Conservation (phyloP, 768 basidiomycete species). For the Boletus huronensis region DNA sequence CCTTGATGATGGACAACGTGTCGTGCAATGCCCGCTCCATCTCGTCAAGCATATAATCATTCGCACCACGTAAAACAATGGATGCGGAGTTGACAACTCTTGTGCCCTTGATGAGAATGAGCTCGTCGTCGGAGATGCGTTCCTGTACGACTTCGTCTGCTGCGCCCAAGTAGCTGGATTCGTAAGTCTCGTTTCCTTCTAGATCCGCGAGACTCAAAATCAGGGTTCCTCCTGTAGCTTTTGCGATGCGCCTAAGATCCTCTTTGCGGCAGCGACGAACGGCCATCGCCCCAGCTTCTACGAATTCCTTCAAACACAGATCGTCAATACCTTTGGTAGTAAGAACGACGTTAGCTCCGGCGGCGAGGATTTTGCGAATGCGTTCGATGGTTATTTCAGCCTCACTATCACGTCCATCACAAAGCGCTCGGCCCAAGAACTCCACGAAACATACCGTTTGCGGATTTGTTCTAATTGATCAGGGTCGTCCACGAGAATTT, state of each 20-base stretch:
- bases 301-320: constrained; percentile 95
- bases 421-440: not conserved
- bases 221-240: constrained; percentile 92
- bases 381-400: constrained; percentile 94
- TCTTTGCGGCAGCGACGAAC: constrained; percentile 97
- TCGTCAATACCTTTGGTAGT: constrained; percentile 99
- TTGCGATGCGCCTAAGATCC: constrained; percentile 94
- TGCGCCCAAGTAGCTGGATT: constrained; percentile 81
- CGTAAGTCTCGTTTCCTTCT: constrained; percentile 97
- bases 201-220: constrained; percentile 92
- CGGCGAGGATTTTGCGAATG: constrained; percentile 90
- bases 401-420: constrained; percentile 56
- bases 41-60: constrained; percentile 99
- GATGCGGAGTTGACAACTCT: constrained; percentile 93
- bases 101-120: constrained; percentile 96
- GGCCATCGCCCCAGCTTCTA: constrained; percentile 98
- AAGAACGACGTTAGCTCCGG: constrained; percentile 94
- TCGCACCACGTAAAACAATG: constrained; percentile 92
- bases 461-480: constrained; percentile 95
- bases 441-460: constrained; percentile 57
- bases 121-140: constrained; percentile 96
- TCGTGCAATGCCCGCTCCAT: constrained; percentile 98
- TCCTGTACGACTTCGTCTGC: constrained; percentile 98
- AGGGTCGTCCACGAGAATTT: constrained; percentile 95
- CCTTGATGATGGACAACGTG: constrained; percentile 91